These are phyloP conservation scores for Raffaelea deltoideospora DNA, from an alignment of 2,329 filamentous ascomycete genomes.

Conservation along the genomic window DNA sequence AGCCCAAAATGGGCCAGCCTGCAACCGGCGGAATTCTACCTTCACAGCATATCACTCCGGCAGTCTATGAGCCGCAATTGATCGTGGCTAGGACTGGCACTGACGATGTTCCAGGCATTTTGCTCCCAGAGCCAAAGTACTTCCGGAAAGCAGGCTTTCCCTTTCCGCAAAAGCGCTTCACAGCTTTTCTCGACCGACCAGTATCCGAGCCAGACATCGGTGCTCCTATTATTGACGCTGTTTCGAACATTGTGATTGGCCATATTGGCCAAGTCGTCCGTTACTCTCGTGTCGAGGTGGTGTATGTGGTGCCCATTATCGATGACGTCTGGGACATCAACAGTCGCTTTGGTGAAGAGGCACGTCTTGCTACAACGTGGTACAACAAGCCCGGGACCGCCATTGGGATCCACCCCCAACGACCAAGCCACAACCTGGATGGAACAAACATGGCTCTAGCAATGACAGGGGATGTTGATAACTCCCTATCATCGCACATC, in stretches of 20 bases:
- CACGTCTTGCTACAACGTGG: constrained; percentile 2
- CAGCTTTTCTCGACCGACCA: neutral
- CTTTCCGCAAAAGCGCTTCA: constrained; percentile 2
- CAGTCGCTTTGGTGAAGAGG: constrained; percentile 3
- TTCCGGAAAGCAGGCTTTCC: neutral
- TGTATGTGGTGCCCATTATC: neutral
- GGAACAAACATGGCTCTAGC: neutral
- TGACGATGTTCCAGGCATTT: constrained; percentile 1
- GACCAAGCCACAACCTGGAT: no score
- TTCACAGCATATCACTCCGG: neutral
- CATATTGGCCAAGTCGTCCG: constrained; percentile 1
- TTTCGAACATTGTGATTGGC: neutral
- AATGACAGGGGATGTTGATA: neutral
- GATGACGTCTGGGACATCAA: constrained; percentile 1
- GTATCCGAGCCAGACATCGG: constrained; percentile 1
- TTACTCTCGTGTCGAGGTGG: constrained; percentile 3
- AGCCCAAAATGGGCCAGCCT: no score
- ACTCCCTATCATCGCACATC: no score
- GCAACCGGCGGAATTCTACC: no score
- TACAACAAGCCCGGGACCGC: neutral
- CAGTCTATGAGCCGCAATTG: neutral
- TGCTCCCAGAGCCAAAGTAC: constrained; percentile 1
- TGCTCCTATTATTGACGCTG: neutral
- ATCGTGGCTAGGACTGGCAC: constrained; percentile 1
- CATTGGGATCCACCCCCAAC: no score